Conservation (phyloP, 2,329 filamentous ascomycete genomes). For the Aspergillus terreus region DNA sequence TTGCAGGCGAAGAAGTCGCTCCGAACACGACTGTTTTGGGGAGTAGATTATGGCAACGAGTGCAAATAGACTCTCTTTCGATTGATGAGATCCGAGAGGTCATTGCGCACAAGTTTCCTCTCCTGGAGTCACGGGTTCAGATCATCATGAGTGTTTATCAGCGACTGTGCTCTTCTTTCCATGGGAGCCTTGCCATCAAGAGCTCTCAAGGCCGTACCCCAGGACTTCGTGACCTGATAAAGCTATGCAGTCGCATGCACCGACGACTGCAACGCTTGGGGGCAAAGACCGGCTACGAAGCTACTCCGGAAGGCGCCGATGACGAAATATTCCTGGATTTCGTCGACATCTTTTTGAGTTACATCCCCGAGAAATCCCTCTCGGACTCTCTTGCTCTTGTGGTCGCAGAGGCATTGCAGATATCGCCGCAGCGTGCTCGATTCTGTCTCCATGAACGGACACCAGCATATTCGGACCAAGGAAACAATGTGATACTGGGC, state of each 20-base stretch:
- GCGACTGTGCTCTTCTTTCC: slow-evolving; percentile 37
- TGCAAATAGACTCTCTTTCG: slow-evolving; percentile 65
- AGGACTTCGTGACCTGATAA: slow-evolving; percentile 76
- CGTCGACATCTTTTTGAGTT: slow-evolving; percentile 85
- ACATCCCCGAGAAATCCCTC: slow-evolving; percentile 63
- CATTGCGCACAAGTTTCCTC: slow-evolving; percentile 65
- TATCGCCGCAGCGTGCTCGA: slow-evolving; percentile 75
- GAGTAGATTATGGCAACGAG: slow-evolving; percentile 76
- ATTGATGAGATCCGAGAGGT: slow-evolving; percentile 71
- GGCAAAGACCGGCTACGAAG: slow-evolving; percentile 64
- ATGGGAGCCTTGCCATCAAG: slow-evolving; percentile 35
- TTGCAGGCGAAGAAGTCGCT: slow-evolving; percentile 66
- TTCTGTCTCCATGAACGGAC: slow-evolving; percentile 72
- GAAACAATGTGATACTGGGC: slow-evolving; percentile 60
- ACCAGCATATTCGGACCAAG: slow-evolving; percentile 63
- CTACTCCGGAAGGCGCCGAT: slow-evolving; percentile 65
- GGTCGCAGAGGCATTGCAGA: slow-evolving; percentile 82
- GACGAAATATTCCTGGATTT: slow-evolving; percentile 93
- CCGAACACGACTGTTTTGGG: slow-evolving; percentile 71
- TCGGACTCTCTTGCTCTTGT: slow-evolving; percentile 53
- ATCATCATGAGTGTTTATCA: slow-evolving; percentile 57
- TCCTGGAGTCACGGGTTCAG: slow-evolving; percentile 56
- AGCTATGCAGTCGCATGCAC: slow-evolving; percentile 79
- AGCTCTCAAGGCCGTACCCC: slow-evolving; percentile 52
- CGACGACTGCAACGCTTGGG: slow-evolving; percentile 58